A percentile compares a stretch with the other conserved stretches of the same genome.
phyloP scores from a whole-genome alignment of 345 rosid species.

The Brassica incana region DNA sequence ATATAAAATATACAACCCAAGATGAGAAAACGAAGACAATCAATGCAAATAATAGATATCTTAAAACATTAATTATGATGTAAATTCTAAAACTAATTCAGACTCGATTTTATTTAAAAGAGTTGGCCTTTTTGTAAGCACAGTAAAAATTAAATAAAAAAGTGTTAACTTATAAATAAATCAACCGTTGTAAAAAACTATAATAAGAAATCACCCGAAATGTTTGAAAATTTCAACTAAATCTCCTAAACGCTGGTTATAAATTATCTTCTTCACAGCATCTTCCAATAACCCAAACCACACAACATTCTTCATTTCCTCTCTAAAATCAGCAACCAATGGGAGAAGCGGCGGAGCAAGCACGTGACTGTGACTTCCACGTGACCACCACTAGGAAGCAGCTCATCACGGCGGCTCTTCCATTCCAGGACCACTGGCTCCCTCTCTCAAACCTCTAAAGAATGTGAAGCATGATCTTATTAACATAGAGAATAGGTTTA shows the following conservation, averaged over 20 bases:
- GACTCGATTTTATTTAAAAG: too few species aligned
- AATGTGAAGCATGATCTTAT: too few species aligned
- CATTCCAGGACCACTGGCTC: slow-evolving; percentile 76
- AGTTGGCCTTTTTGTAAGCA: too few species aligned
- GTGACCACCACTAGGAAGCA: slow-evolving; percentile 50
- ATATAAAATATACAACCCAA: too few species aligned
- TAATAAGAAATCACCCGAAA: background rate
- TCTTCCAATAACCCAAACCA: slow-evolving; percentile 22
- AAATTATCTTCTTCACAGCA: slow-evolving; percentile 19
- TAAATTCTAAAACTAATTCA: too few species aligned
- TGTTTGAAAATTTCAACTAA: slow-evolving; percentile 23
- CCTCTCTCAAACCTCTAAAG: slow-evolving; percentile 58
- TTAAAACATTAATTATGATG: too few species aligned
- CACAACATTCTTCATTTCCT: slow-evolving; percentile 22
- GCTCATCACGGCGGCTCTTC: slow-evolving; percentile 63
- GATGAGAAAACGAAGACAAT: too few species aligned
- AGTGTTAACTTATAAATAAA: too few species aligned
- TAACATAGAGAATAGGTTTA: too few species aligned
- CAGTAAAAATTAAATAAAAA: too few species aligned
- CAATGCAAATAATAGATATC: too few species aligned
- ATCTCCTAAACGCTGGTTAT: slow-evolving; percentile 22
- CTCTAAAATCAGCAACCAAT: slow-evolving; percentile 15
- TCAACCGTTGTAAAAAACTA: background rate
- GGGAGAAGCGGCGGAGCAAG: slow-evolving; percentile 36
- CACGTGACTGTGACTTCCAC: slow-evolving; percentile 42